These are phyloP conservation scores for Suhomyces kilbournensis DNA, from an alignment of 805 yeast genomes.

Conservation along the genomic window DNA sequence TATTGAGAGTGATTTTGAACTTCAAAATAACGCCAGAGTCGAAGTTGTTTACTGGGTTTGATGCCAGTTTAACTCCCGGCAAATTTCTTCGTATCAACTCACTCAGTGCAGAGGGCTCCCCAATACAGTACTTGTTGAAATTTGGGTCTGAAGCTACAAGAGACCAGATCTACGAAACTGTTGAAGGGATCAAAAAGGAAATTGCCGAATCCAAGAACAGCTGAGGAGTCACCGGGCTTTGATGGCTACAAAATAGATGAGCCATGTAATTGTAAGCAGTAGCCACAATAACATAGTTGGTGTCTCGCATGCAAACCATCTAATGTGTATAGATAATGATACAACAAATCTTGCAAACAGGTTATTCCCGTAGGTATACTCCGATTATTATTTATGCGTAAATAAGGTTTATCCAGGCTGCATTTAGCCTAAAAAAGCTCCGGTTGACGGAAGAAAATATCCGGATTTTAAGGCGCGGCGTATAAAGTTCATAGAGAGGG, in stretches of 20 bases:
- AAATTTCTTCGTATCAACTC: constrained; percentile 78
- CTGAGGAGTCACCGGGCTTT: not conserved
- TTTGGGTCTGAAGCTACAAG: constrained; percentile 63
- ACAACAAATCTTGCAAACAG: not conserved
- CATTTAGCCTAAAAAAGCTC: not conserved
- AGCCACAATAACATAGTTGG: not conserved
- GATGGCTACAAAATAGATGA: not conserved
- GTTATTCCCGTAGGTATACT: not conserved
- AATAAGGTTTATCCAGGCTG: not conserved
- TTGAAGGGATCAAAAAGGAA: constrained; percentile 31
- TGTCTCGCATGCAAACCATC: not conserved
- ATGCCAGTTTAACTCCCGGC: constrained; percentile 79
- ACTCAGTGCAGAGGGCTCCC: constrained; percentile 56
- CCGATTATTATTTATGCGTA: not conserved
- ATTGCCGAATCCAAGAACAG: not conserved
- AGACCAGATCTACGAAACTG: constrained; percentile 52
- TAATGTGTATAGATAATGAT: not conserved
- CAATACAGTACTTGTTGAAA: constrained; percentile 80
- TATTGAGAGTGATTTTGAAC: constrained; percentile 78
- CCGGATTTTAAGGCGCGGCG: not conserved
- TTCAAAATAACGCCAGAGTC: constrained; percentile 61
- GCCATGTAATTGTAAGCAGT: not conserved
- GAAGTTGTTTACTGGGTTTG: constrained; percentile 73
- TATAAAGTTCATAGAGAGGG: not conserved
- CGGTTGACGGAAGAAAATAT: not conserved